These are phyloP conservation scores for Backusella macrospora DNA, from an alignment of 192 early-diverging fungal genomes.

Conservation along the genomic window DNA sequence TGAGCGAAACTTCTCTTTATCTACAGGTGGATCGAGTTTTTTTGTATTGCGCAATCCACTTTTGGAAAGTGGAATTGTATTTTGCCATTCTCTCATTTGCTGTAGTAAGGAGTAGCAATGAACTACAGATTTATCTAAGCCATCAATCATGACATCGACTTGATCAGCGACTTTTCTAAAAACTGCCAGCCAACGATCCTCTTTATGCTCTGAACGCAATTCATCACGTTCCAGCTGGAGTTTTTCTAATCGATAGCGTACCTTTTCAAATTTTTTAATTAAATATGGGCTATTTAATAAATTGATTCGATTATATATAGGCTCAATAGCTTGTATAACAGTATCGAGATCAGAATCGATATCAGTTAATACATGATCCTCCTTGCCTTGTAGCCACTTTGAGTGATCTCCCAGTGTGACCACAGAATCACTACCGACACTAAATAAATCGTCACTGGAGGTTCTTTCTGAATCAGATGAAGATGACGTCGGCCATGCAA, in stretches of 20 bases:
- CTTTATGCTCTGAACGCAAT: conserved; percentile 58
- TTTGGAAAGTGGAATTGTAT: background rate
- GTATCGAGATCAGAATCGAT: conserved; percentile 4
- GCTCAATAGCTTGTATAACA: conserved; percentile 7
- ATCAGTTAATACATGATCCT: conserved; percentile 9
- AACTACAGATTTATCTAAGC: conserved; percentile 50
- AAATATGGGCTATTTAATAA: conserved; percentile 31
- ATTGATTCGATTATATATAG: conserved; percentile 2
- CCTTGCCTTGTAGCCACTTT: conserved; percentile 9
- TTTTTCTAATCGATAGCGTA: conserved; percentile 38
- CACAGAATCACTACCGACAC: conserved; percentile 14
- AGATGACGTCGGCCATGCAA: conserved; percentile 15
- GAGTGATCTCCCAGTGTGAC: conserved; percentile 11
- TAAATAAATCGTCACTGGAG: conserved; percentile 9
- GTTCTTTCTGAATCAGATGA: conserved; percentile 13
- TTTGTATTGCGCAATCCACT: conserved; percentile 23
- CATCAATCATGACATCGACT: conserved; percentile 61
- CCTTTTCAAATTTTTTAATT: conserved; percentile 40
- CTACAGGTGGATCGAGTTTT: conserved; percentile 25
- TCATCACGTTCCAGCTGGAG: conserved; percentile 55
- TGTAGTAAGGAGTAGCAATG: conserved; percentile 47
- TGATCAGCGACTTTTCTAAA: conserved; percentile 58
- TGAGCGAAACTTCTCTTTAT: conserved; percentile 49
- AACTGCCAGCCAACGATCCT: conserved; percentile 60
- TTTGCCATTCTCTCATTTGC: conserved; percentile 35